A percentile compares a stretch with the other conserved stretches of the same genome.
Conservation (phyloP, 2,329 filamentous ascomycete species). For the Coleophoma crateriformis region DNA sequence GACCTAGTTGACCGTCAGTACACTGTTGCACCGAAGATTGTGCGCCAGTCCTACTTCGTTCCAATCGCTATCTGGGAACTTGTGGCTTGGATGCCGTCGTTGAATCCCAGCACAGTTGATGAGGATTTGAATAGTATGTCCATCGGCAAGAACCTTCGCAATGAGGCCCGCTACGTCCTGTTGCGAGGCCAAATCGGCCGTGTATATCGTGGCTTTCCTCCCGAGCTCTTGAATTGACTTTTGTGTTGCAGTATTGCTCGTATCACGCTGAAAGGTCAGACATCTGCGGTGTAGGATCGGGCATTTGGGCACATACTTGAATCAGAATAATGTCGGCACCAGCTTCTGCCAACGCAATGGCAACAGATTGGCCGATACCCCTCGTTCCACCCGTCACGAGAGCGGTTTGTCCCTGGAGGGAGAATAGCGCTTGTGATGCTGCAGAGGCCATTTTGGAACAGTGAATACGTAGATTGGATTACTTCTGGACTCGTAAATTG, state of each 20-base stretch:
- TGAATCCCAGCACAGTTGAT: constrained; percentile 88
- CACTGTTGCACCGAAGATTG: no score
- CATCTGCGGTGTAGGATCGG: not conserved
- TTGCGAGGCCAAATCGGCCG: constrained; percentile 60
- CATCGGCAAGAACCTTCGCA: constrained; percentile 54
- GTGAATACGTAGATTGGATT: no score
- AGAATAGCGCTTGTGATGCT: constrained; percentile 22
- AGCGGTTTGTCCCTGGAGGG: constrained; percentile 30
- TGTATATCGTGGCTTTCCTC: constrained; percentile 62
- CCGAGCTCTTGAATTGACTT: constrained; percentile 58
- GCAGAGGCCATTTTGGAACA: constrained; percentile 13
- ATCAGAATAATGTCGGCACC: constrained; percentile 33
- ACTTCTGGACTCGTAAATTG: no score
- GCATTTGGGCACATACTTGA: constrained; percentile 23
- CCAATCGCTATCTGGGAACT: constrained; percentile 75
- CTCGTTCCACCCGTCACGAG: constrained; percentile 31
- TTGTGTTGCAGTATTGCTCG: constrained; percentile 41
- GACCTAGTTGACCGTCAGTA: constrained; percentile 39
- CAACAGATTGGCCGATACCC: constrained; percentile 31
- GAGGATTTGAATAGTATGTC: constrained; percentile 66
- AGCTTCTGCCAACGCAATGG: constrained; percentile 30
- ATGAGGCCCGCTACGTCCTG: constrained; percentile 55
- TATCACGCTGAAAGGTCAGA: constrained; percentile 18
- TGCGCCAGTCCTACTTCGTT: constrained; percentile 43
- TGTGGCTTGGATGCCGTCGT: constrained; percentile 66